A percentile compares a stretch with the other conserved stretches of the same genome.
phyloP scores from a whole-genome alignment of 2,329 filamentous ascomycete species.

The Elsinoe batatas region DNA sequence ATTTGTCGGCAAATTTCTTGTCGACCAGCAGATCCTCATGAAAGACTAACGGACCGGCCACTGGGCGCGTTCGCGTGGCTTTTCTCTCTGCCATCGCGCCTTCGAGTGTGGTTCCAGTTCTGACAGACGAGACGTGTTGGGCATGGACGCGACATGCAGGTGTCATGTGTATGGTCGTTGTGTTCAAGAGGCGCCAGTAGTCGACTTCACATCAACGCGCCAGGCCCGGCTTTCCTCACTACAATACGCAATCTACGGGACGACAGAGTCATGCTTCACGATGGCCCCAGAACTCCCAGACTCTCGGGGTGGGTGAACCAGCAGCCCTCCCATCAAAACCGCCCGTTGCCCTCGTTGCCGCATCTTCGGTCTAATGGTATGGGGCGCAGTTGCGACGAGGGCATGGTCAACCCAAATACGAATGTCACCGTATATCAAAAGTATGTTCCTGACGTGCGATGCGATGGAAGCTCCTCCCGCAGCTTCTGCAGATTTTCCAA shows the following conservation, averaged over 20 bases:
- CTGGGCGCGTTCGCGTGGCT: constrained; percentile 8
- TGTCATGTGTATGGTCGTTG: too few relatives aligned
- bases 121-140: too few relatives aligned
- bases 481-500: background rate
- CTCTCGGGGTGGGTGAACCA: background rate
- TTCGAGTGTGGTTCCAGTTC: too few relatives aligned
- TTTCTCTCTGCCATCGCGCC: background rate
- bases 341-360: background rate
- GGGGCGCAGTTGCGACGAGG: background rate
- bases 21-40: constrained; percentile 6
- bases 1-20: constrained; percentile 1
- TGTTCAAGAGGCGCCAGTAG: too few relatives aligned
- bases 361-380: background rate
- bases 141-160: too few relatives aligned
- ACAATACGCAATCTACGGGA: too few relatives aligned
- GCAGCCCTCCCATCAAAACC: background rate
- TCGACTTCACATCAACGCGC: too few relatives aligned
- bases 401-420: background rate
- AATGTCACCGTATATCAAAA: background rate
- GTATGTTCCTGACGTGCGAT: background rate
- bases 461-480: background rate
- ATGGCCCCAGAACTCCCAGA: background rate
- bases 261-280: background rate
- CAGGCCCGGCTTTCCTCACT: too few relatives aligned
- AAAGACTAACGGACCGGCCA: constrained; percentile 1